Evolutionary conservation across 2,329 filamentous ascomycete species (phyloP), one percentile per base, ranked within the genome.

Genomic region (Hypoxylon rubiginosum): DNA sequence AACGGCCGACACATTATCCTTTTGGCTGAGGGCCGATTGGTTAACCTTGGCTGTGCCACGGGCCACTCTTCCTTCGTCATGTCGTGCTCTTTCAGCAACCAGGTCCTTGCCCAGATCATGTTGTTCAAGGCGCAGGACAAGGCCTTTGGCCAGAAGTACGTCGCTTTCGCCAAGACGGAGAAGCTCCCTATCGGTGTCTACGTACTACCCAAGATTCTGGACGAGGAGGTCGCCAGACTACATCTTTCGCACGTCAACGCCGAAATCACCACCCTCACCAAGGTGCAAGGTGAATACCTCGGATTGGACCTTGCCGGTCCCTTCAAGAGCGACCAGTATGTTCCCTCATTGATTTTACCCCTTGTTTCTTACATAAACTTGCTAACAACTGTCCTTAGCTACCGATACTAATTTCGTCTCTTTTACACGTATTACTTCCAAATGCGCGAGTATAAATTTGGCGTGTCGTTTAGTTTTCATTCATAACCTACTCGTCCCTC

Each of bases 81-180:
- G 96, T 97, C 94, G 77, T 99, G 96, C 92, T 98, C 95, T 72
- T 99, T 99, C 92, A 97, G 94, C 89, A 99, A 99, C 92, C 96
- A 99, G 89, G 96, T 98, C 77, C 93, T 99, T 82, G 96, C 96
- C 74, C 96, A 99, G 88, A 98, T 99, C 86, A 91, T 97, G 87
- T 87, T 99, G 79, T 99, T 84, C 92, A 98, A 98, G 92, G 91
- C 90, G 78, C 87, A 91, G 77, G 94, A 98, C 81, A 88, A 88
- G 80, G 91, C 86, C 63, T 99, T 97, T 82, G 89, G 91, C 83
- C 86, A 92, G 85, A 97, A 97, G 89, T 97, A 97, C 86, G 85
- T 94, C 77, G 96, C 97, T 85, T 99, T 97, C 82, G 93, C 92
- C 85, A 93, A 94, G 88, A 89, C 88, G 71, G 93, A 92, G 83